phyloP scores from a whole-genome alignment of 345 rosid species.

The Brassica incana region DNA sequence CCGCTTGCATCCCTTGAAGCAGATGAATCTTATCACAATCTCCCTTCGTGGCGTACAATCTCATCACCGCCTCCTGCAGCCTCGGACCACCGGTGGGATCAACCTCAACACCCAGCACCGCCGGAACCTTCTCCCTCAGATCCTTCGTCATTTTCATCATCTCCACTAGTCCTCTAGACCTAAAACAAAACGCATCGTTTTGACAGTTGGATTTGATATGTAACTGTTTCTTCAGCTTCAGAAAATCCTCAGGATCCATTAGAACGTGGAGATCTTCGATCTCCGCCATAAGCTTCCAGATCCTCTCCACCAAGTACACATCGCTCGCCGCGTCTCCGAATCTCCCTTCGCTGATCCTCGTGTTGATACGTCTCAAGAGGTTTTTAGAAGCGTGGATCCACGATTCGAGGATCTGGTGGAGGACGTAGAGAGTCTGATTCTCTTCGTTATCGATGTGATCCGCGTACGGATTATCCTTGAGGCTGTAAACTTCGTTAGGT shows the following conservation, averaged over 20 bases:
- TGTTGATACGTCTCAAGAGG: constrained; percentile 49
- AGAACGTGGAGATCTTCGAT: constrained; percentile 73
- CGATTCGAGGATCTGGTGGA: constrained; percentile 80
- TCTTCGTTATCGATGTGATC: constrained; percentile 68
- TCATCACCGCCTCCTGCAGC: constrained; percentile 92
- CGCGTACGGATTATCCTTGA: constrained; percentile 56
- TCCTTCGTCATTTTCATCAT: constrained; percentile 62
- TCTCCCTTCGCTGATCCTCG: constrained; percentile 43
- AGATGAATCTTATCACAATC: constrained; percentile 60
- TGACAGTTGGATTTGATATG: constrained; percentile 48
- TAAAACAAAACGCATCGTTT: constrained; percentile 73
- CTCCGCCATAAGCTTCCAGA: constrained; percentile 76
- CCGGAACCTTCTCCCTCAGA: constrained; percentile 75
- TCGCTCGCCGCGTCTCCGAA: constrained; percentile 58
- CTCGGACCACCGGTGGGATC: constrained; percentile 95
- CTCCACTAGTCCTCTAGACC: constrained; percentile 71
- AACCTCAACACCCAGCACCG: constrained; percentile 70
- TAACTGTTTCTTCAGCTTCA: constrained; percentile 64
- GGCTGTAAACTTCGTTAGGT: constrained; percentile 61
- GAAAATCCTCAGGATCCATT: constrained; percentile 88
- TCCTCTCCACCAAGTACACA: constrained; percentile 59
- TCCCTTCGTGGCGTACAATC: constrained; percentile 54
- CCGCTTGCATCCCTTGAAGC: constrained; percentile 75
- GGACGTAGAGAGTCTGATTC: constrained; percentile 62
- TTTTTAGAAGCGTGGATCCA: constrained; percentile 64